Evolutionary conservation across 129 eudicot species (phyloP), one percentile per base, ranked within the genome.

Genomic region (Pulicaria dysenterica): DNA sequence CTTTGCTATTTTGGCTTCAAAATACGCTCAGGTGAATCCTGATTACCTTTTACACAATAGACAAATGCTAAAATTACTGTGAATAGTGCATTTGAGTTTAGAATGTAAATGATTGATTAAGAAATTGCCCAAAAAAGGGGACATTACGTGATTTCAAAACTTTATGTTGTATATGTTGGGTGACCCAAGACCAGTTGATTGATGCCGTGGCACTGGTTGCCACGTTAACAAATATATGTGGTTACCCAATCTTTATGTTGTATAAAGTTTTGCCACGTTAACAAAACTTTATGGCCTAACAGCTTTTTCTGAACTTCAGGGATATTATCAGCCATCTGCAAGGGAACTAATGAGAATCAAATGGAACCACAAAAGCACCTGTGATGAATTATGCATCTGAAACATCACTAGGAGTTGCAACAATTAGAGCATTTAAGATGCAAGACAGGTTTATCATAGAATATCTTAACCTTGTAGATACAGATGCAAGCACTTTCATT

Each of bases 341-440:
- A 77, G 89, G 70, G 95, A 91, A 69, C 83, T 91, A 41, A 86
- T 88, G 87, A 84, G 97, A 72, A 86, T 88, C 68, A 91, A n/a
- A 86, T 7, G 95, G 97, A 81, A 91, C 85, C 41, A 88, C 97
- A 40, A 91, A 91, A 79, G 97, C 97, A 62, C 97, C 97, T 0
- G 81, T 91, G 31, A 91, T 86, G 96, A 91, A 83, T 47, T 82
- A 84, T 58, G 86, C 93, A 31, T 81, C 93, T 4, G 96, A 88
- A 83, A 91, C 97, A 11, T 79, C 96, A 48, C 91, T 78, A 14
- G 97, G 97, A 58, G 97, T 86, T 38, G 85, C 90, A 19, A 91
- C 90, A 12, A 88, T 91, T 57, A 77, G 97, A 72, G 92, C 96
- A 45, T 91, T 91, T 37, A 83, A 79, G 31, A 86, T 81, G 87